Conservation (phyloP, 352 stramenopile genomes). For the Phytophthora lateralis region DNA sequence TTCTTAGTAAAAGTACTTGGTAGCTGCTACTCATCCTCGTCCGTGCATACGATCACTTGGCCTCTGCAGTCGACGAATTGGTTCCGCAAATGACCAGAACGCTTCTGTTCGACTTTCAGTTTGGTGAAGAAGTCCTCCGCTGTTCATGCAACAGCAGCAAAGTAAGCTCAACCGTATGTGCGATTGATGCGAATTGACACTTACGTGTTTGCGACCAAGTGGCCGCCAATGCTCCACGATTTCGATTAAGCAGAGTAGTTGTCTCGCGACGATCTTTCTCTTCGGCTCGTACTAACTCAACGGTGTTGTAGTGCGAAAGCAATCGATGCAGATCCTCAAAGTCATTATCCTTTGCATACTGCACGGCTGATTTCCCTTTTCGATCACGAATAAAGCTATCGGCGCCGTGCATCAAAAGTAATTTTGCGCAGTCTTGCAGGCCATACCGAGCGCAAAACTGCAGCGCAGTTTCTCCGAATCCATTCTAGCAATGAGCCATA, state of each 20-base stretch:
- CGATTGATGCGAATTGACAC: slow-evolving; percentile 1
- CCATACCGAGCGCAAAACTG: slow-evolving; percentile 61
- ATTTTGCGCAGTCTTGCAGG: slow-evolving; percentile 56
- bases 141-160: slow-evolving; percentile 24
- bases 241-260: slow-evolving; percentile 39
- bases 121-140: slow-evolving; percentile 51
- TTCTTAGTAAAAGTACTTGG: too few relatives aligned
- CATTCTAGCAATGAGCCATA: slow-evolving; percentile 46
- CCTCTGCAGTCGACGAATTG: slow-evolving; percentile 63
- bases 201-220: slow-evolving; percentile 64
- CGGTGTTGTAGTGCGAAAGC: slow-evolving; percentile 48
- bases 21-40: slow-evolving; percentile 30
- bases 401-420: slow-evolving; percentile 53
- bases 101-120: slow-evolving; percentile 54
- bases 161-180: slow-evolving; percentile 5
- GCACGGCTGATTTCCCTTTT: slow-evolving; percentile 43
- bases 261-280: slow-evolving; percentile 37
- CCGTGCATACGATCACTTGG: slow-evolving; percentile 53
- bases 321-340: slow-evolving; percentile 44
- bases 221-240: slow-evolving; percentile 47
- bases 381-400: slow-evolving; percentile 44
- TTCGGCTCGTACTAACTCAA: slow-evolving; percentile 42
- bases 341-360: slow-evolving; percentile 42
- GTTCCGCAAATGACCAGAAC: slow-evolving; percentile 56
- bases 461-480: slow-evolving; percentile 62